Conservation (phyloP, 225 moss, liverwort and hornwort genomes). For the Thuidium tamariscinum region DNA sequence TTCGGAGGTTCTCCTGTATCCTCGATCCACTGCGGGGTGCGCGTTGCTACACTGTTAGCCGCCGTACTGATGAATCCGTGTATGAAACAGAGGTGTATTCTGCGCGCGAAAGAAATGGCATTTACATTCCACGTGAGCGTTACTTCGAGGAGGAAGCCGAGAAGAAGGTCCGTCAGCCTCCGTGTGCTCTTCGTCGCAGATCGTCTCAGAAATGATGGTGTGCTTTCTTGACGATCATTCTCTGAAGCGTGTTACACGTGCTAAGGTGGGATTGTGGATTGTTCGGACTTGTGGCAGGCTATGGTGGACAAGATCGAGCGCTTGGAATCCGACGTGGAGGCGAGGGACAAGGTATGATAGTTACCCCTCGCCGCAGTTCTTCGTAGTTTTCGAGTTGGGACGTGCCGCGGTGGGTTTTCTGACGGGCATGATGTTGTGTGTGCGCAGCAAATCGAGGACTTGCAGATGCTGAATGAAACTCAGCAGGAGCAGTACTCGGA, state of each 20-base stretch:
- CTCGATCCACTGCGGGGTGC: too few species aligned
- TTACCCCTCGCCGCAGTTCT: background rate
- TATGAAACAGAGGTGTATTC: slow-evolving; percentile 68
- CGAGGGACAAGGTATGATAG: slow-evolving; percentile 55
- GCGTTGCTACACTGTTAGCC: background rate
- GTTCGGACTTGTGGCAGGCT: slow-evolving; percentile 16
- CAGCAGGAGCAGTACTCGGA: slow-evolving; percentile 55
- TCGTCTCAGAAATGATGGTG: background rate
- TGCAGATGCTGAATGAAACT: slow-evolving; percentile 42
- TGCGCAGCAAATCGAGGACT: slow-evolving; percentile 66
- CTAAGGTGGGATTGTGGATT: background rate
- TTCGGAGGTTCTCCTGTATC: background rate
- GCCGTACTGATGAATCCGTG: background rate
- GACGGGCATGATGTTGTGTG: background rate
- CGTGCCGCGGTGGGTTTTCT: background rate
- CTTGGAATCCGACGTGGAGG: slow-evolving; percentile 69
- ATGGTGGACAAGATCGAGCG: slow-evolving; percentile 76
- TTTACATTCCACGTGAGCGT: slow-evolving; percentile 89
- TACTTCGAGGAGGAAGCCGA: slow-evolving; percentile 97
- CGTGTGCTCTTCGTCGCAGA: background rate
- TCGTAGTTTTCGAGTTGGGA: background rate
- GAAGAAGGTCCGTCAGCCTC: slow-evolving; percentile 40
- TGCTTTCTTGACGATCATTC: background rate
- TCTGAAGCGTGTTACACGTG: background rate
- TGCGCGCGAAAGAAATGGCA: slow-evolving; percentile 91